A percentile compares a stretch with the other conserved stretches of the same genome.
Evolutionary conservation across 1,139 yeast species (phyloP).

Genomic region (Scheffersomyces titani): DNA sequence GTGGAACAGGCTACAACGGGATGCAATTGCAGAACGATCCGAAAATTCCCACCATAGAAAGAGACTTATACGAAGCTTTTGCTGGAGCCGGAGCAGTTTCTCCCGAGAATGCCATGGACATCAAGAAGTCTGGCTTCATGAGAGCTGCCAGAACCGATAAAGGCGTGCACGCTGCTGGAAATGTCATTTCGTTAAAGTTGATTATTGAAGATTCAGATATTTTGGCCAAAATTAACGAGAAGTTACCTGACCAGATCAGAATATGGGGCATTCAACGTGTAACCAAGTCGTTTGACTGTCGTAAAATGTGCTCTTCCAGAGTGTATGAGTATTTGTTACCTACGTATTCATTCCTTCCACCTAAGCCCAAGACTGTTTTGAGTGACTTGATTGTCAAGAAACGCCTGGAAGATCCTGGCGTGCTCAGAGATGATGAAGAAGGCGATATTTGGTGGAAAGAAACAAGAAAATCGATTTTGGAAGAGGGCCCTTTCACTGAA

Average conservation of each 20-base stretch:
- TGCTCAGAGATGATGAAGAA: slow-evolving; percentile 62
- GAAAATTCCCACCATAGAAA: slow-evolving; percentile 88
- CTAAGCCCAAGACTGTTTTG: slow-evolving; percentile 73
- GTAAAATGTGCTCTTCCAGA: slow-evolving; percentile 93
- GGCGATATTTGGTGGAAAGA: slow-evolving; percentile 73
- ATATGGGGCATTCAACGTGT: slow-evolving; percentile 93
- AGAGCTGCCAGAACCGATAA: slow-evolving; percentile 98
- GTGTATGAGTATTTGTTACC: slow-evolving; percentile 93
- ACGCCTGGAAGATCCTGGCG: slow-evolving; percentile 56
- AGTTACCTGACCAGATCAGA: slow-evolving; percentile 82
- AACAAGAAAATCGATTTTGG: slow-evolving; percentile 45
- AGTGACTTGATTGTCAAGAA: slow-evolving; percentile 60
- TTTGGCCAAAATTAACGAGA: slow-evolving; percentile 66
- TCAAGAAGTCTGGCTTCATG: slow-evolving; percentile 88
- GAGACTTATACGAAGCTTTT: slow-evolving; percentile 83
- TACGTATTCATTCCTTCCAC: slow-evolving; percentile 84
- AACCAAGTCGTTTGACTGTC: slow-evolving; percentile 89
- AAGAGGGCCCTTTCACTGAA: slow-evolving; percentile 44
- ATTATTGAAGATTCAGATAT: slow-evolving; percentile 87
- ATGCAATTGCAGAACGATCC: slow-evolving; percentile 87
- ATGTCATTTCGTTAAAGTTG: slow-evolving; percentile 83
- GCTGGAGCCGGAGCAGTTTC: slow-evolving; percentile 90
- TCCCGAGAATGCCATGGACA: slow-evolving; percentile 83
- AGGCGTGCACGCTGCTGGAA: slow-evolving; percentile 99
- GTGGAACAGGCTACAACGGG: slow-evolving; percentile 98